Conservation (phyloP, 2,329 filamentous ascomycete species). For the Stromatinia cepivora region DNA sequence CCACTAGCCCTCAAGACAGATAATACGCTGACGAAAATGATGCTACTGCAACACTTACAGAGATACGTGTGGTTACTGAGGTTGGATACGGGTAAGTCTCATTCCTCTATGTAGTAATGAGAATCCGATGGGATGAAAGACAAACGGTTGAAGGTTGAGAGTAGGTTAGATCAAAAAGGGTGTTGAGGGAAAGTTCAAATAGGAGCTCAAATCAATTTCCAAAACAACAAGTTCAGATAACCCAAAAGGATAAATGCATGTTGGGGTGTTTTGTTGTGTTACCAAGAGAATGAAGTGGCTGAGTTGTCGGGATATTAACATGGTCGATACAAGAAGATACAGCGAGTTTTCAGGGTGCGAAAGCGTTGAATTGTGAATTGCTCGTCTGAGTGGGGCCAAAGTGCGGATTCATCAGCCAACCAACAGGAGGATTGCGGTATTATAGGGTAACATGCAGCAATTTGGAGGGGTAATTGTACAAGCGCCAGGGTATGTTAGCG, state of each 20-base stretch:
- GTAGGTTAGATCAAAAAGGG: background rate
- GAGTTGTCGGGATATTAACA: background rate
- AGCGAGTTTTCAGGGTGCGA: background rate
- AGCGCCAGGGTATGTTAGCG: conserved; percentile 10
- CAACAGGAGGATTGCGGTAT: background rate
- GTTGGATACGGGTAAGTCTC: conserved; percentile 11
- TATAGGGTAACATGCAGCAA: conserved; percentile 5
- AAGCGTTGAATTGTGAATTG: background rate
- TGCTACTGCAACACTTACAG: conserved; percentile 5
- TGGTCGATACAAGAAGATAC: background rate
- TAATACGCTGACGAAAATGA: conserved; percentile 7
- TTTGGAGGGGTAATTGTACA: conserved; percentile 1
- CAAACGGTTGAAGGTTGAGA: background rate
- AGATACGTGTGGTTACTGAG: conserved; percentile 7
- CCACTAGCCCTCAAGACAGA: conserved; percentile 1
- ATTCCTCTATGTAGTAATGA: background rate
- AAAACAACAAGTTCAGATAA: background rate
- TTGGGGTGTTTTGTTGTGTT: background rate
- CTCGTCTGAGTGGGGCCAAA: background rate
- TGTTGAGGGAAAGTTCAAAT: background rate
- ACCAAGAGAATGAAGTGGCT: conserved; percentile 11
- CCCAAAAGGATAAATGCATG: background rate
- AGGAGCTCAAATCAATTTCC: background rate
- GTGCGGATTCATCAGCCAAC: background rate
- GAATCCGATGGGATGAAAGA: background rate